Evolutionary conservation across 106 monocot species (phyloP).

Genomic region (Amphibolis antarctica): DNA sequence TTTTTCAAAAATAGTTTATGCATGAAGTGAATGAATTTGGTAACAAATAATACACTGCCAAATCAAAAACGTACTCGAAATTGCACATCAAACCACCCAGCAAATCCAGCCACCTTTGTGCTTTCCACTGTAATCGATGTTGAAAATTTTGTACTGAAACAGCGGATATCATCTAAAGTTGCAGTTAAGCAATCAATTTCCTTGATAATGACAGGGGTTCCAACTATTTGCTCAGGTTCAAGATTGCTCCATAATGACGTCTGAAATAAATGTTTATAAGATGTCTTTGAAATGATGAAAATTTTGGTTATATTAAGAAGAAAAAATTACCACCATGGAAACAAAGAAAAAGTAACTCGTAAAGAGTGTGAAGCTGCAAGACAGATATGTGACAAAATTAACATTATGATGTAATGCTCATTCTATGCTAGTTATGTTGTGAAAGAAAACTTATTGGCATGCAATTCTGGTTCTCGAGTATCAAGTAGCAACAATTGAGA

Average conservation of each 20-base stretch:
- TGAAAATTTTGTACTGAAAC: constrained; percentile 29
- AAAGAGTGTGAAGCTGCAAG: too few species aligned
- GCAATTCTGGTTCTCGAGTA: too few species aligned
- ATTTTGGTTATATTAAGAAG: background rate
- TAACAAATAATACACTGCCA: background rate
- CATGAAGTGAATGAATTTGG: background rate
- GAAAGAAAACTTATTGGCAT: too few species aligned
- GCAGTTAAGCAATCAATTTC: constrained; percentile 86
- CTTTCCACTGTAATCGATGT: constrained; percentile 38
- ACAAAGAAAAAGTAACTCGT: too few species aligned
- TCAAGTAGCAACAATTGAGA: too few species aligned
- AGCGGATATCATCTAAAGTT: constrained; percentile 73
- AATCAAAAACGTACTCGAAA: constrained; percentile 51
- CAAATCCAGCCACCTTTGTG: constrained; percentile 55
- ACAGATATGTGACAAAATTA: too few species aligned
- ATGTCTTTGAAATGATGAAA: background rate
- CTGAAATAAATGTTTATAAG: constrained; percentile 17
- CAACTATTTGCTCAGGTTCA: constrained; percentile 71
- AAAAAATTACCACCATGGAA: background rate
- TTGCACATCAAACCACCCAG: constrained; percentile 99
- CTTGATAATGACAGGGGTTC: constrained; percentile 57
- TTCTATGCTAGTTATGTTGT: too few species aligned
- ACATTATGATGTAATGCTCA: too few species aligned
- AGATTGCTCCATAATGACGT: constrained; percentile 88
- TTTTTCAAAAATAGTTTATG: background rate